phyloP scores from a whole-genome alignment of 257 asterid genomes.

The Marsdenia floribunda region DNA sequence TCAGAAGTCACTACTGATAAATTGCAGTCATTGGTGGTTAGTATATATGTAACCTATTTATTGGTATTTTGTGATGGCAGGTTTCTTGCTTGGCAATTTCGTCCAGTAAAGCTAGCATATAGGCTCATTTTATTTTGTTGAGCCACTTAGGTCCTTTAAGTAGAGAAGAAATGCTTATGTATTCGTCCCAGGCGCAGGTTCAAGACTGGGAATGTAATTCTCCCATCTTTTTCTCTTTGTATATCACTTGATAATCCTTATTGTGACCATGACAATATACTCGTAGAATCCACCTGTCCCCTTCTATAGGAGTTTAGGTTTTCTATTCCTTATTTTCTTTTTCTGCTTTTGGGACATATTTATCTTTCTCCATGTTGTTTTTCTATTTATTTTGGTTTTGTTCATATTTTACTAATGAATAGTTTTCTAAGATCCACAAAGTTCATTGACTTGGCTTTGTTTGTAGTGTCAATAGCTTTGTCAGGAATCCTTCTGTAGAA shows the following conservation, averaged over 20 bases:
- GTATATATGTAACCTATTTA: conserved; percentile 19
- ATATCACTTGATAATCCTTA: neutral
- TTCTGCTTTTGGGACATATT: neutral
- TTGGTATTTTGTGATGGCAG: conserved; percentile 3
- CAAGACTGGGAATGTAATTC: conserved; percentile 56
- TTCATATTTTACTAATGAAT: neutral
- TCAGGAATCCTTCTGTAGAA: neutral
- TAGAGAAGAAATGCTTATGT: neutral
- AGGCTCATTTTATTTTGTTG: neutral
- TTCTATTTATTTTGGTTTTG: neutral
- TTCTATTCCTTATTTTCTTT: neutral
- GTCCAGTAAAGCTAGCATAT: neutral
- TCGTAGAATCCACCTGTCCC: neutral
- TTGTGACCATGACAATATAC: neutral
- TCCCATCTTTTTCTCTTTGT: conserved; percentile 7
- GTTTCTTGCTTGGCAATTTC: neutral
- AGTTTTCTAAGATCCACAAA: too few species aligned
- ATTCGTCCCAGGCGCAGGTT: conserved; percentile 29
- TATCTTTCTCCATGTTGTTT: neutral
- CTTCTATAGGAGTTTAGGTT: too few species aligned
- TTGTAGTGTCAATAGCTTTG: neutral
- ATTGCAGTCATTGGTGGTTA: conserved; percentile 68
- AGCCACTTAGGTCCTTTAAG: conserved; percentile 4
- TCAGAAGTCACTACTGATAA: conserved; percentile 55
- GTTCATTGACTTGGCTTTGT: neutral